Conservation (phyloP, 768 basidiomycete genomes). For the Macrolepiota dolichaula region DNA sequence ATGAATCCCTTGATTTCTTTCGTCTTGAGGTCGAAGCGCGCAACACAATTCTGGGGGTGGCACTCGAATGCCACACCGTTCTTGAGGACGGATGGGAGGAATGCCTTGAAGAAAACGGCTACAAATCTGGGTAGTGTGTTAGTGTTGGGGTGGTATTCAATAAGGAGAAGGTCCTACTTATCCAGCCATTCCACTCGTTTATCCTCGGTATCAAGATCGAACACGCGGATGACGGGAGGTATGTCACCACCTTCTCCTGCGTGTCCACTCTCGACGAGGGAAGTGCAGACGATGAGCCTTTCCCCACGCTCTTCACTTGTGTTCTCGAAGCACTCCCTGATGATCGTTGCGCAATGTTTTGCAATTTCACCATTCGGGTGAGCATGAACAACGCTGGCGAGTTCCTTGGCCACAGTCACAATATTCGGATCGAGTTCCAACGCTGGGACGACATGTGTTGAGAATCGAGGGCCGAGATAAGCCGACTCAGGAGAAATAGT, state of each 20-base stretch:
- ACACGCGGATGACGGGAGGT: constrained; percentile 47
- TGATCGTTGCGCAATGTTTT: constrained; percentile 50
- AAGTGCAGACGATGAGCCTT: constrained; percentile 53
- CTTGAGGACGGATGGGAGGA: constrained; percentile 48
- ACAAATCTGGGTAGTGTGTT: constrained; percentile 33
- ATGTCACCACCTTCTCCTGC: constrained; percentile 39
- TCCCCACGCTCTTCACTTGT: constrained; percentile 44
- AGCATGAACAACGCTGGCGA: constrained; percentile 48
- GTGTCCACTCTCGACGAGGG: constrained; percentile 54
- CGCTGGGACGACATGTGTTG: constrained; percentile 45
- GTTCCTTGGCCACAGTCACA: constrained; percentile 52
- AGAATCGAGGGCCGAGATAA: constrained; percentile 54
- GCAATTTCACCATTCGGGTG: constrained; percentile 47
- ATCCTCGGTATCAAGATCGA: constrained; percentile 47
- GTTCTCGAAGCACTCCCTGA: constrained; percentile 52
- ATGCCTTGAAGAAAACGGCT: constrained; percentile 48
- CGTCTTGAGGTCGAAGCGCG: constrained; percentile 46
- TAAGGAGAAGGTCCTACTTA: constrained; percentile 31
- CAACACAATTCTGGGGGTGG: constrained; percentile 59
- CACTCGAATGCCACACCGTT: constrained; percentile 60
- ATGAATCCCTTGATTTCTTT: constrained; percentile 52
- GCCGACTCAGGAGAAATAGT: constrained; percentile 60
- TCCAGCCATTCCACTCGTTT: constrained; percentile 48
- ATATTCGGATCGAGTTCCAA: constrained; percentile 45
- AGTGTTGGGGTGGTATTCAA: constrained; percentile 5